Conservation (phyloP, 768 basidiomycete species). For the Phlebiopsis gigantea region DNA sequence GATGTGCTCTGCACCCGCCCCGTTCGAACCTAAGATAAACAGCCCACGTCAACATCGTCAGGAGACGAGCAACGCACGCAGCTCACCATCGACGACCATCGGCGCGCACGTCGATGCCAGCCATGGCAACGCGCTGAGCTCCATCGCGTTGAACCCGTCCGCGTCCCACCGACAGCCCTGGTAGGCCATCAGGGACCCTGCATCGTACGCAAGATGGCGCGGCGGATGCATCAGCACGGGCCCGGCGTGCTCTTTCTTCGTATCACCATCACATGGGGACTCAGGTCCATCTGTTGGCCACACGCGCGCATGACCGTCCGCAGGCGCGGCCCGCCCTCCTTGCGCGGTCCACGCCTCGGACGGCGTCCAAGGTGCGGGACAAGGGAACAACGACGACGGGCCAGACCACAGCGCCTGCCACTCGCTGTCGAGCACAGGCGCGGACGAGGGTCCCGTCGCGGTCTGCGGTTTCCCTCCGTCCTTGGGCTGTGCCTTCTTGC, state of each 20-base stretch:
- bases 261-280: background rate
- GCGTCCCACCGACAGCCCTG: conserved; percentile 9
- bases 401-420: background rate
- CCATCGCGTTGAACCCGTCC: conserved; percentile 15
- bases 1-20: background rate
- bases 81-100: background rate
- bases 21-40: background rate
- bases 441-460: background rate
- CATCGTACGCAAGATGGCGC: conserved; percentile 9
- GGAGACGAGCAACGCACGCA: background rate
- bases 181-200: conserved; percentile 9
- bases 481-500: conserved; percentile 1
- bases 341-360: background rate
- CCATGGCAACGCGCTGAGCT: conserved; percentile 20
- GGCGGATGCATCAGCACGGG: conserved; percentile 13
- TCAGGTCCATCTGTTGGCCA: background rate
- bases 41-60: background rate
- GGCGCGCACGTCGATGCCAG: conserved; percentile 5
- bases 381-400: background rate
- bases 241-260: background rate
- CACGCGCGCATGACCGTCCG: background rate
- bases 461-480: background rate
- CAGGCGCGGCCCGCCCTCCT: background rate
- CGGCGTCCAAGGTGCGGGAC: background rate
- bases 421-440: background rate